phyloP scores from a whole-genome alignment of 441 rosid genomes.

The Syzygium syzygioides region DNA sequence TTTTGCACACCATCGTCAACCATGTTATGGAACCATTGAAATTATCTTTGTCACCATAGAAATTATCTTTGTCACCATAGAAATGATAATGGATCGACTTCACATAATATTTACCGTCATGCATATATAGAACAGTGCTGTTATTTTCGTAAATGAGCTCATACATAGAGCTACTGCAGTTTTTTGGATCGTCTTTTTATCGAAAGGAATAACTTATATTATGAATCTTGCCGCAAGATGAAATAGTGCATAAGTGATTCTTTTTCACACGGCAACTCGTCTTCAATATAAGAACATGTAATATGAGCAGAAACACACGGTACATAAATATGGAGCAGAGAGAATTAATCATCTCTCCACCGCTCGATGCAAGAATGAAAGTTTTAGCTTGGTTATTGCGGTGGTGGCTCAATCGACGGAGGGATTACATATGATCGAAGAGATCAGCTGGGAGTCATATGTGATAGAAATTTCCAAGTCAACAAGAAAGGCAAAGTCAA shows the following conservation, averaged over 20 bases:
- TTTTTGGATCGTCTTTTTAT: accelerated
- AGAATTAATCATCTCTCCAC: neutral
- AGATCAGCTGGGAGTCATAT: neutral
- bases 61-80: neutral
- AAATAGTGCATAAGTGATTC: accelerated
- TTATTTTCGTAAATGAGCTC: neutral
- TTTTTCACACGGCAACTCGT: accelerated
- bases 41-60: accelerated
- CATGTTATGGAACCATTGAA: accelerated
- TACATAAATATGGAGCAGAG: accelerated
- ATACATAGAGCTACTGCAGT: accelerated
- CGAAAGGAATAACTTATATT: neutral
- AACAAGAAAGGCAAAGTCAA: neutral
- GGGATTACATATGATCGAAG: neutral
- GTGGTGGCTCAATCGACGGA: neutral
- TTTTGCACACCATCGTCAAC: neutral
- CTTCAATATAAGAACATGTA: neutral
- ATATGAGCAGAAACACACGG: neutral
- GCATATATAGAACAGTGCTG: accelerated
- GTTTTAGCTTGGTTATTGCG: neutral
- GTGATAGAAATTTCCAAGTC: neutral
- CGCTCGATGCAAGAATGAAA: neutral
- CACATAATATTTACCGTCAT: neutral
- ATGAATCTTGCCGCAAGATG: accelerated
- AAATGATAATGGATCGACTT: accelerated